phyloP scores from a whole-genome alignment of 345 rosid species.

The Limnanthes douglasii region DNA sequence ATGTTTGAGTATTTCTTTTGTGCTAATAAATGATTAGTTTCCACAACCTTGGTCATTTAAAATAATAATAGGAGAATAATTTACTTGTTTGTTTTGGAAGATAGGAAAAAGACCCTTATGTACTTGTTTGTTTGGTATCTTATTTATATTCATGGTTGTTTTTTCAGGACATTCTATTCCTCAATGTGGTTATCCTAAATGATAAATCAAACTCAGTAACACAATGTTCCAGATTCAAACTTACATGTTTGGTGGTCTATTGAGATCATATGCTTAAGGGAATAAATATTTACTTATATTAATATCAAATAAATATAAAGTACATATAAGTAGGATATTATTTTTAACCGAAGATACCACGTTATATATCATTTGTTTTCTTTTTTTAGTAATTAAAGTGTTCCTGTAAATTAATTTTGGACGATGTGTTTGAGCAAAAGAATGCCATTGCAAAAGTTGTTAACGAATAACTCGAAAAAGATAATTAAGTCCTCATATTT shows the following conservation, averaged over 20 bases:
- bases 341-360: too few species aligned
- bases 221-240: conserved; percentile 37
- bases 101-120: too few species aligned
- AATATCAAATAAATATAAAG: background rate
- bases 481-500: conserved; percentile 6
- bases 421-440: conserved; percentile 45
- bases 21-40: too few species aligned
- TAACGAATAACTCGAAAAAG: conserved; percentile 41
- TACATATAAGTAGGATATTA: background rate
- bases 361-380: background rate
- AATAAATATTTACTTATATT: background rate
- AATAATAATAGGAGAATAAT: too few species aligned
- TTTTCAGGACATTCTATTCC: conserved; percentile 39
- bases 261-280: background rate
- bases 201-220: conserved; percentile 35
- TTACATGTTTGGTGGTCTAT: conserved; percentile 35
- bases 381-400: conserved; percentile 28
- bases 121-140: background rate
- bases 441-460: conserved; percentile 38
- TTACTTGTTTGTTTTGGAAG: too few species aligned
- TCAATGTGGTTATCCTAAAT: conserved; percentile 32
- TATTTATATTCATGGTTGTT: background rate
- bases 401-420: conserved; percentile 26
- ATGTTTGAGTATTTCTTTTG: too few species aligned
- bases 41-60: too few species aligned